Evolutionary conservation across 768 basidiomycete species (phyloP).

Genomic region (Austroboletus eburneus): DNA sequence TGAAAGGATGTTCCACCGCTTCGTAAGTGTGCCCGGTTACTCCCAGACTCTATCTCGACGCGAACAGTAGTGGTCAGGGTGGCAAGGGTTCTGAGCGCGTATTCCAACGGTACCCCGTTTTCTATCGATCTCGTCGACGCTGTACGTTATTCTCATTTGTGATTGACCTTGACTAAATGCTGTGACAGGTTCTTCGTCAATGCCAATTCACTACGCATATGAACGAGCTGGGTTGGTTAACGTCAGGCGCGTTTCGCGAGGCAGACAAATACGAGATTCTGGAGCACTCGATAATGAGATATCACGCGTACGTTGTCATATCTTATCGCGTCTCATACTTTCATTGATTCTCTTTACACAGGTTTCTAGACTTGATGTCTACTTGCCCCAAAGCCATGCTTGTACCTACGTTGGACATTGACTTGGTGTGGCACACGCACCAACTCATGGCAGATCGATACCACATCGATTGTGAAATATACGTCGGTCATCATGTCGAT

Average conservation of each 20-base stretch:
- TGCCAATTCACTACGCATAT: slow-evolving; percentile 53
- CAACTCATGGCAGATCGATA: slow-evolving; percentile 53
- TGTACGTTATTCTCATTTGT: slow-evolving; percentile 28
- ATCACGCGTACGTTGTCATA: slow-evolving; percentile 47
- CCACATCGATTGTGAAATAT: slow-evolving; percentile 37
- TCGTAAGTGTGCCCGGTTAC: slow-evolving; percentile 18
- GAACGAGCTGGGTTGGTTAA: slow-evolving; percentile 48
- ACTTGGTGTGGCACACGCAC: slow-evolving; percentile 74
- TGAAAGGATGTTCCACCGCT: slow-evolving; percentile 15
- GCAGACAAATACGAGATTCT: slow-evolving; percentile 38
- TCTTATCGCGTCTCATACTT: not conserved
- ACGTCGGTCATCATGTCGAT: slow-evolving; percentile 46
- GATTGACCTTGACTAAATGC: not conserved
- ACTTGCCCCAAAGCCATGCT: slow-evolving; percentile 39
- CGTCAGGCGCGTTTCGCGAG: slow-evolving; percentile 36
- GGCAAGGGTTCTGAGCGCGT: slow-evolving; percentile 46
- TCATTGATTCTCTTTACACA: slow-evolving; percentile 7
- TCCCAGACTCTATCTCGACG: not conserved
- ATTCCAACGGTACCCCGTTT: slow-evolving; percentile 47
- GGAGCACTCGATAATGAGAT: slow-evolving; percentile 49
- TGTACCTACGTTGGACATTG: slow-evolving; percentile 70
- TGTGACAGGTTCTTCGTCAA: slow-evolving; percentile 49
- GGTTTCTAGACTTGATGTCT: slow-evolving; percentile 55
- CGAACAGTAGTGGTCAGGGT: slow-evolving; percentile 25
- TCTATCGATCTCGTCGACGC: slow-evolving; percentile 58